Evolutionary conservation across 768 basidiomycete species (phyloP), one percentile per base, ranked within the genome.

Genomic region (Boletus rex-veris): DNA sequence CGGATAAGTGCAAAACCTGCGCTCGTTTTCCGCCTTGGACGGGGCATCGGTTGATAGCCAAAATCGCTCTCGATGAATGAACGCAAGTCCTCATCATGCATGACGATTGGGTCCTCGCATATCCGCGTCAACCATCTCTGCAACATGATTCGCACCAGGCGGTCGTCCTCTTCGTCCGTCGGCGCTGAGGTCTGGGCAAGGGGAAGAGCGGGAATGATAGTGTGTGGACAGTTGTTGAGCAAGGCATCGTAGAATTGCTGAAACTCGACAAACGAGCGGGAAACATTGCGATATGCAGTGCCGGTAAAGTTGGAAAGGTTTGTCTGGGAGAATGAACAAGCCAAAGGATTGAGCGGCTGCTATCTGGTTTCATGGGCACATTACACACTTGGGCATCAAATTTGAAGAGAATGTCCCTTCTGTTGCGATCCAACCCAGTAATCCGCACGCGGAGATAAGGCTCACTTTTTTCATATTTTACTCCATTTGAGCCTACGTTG

Each of bases 41-140:
- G 80, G 10, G 88, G 88, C 15, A 83, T 92, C 6, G 89, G 91
- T 63, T 91, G 92, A 65, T 92, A 94, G 26, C 97, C 97, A 74
- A 98, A 99, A 71, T 98, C 96, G 60, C 87, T 94, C 73, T 99
- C 97, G 55, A 99, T 82, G 68, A 99, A 99, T 15, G 88, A 88
- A 30, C 96, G 84, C 54, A 98, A 71, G 67, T 99, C 97, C 64
- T 98, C 97, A 62, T 98, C 96, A 51, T 85, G 75, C 38, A 92
- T 74, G 30, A 98, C 72, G 49, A 97, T 91, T 2, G 86, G 84
- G 68, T 98, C 93, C 67, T 95, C 93, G 73, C 90, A 96, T 31
- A 98, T 84, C 52, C 97, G 78, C 11, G 90, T 85, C 50, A 97
- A 80, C 96, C 97, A 99, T 56, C 91, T 77, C 71, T 98, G 97